Conservation (phyloP, 2,329 filamentous ascomycete species). For the Pseudogymnoascus sp. region DNA sequence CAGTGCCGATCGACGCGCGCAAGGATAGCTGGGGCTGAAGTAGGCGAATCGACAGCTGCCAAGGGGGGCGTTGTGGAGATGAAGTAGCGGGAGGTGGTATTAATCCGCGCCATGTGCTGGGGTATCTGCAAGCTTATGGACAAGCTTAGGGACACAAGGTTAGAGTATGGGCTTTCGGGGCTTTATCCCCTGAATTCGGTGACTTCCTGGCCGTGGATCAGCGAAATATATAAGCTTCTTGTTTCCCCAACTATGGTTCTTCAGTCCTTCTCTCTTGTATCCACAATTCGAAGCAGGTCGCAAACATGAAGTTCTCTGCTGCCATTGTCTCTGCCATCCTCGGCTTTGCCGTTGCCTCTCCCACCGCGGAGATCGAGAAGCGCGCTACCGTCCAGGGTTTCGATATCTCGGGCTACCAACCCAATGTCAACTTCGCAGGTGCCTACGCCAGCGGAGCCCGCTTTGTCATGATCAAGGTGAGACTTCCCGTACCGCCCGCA, state of each 20-base stretch:
- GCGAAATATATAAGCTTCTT: background rate
- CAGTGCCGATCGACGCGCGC: background rate
- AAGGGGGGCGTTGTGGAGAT: background rate
- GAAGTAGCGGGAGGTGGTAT: background rate
- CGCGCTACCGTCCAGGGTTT: constrained; percentile 32
- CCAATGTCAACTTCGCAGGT: constrained; percentile 30
- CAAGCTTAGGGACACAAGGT: no score
- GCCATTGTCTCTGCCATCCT: background rate
- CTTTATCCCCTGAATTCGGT: background rate
- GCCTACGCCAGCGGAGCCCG: constrained; percentile 34
- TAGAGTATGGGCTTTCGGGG: background rate
- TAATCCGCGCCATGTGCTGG: background rate
- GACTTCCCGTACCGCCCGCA: background rate
- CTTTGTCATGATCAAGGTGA: constrained; percentile 39
- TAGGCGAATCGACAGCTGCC: background rate
- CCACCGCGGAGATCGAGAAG: background rate
- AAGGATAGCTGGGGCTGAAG: background rate
- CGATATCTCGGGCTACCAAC: constrained; percentile 36
- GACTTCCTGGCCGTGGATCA: background rate
- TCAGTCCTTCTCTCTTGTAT: background rate
- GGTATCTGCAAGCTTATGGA: background rate
- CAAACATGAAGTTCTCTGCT: background rate
- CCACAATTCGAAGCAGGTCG: background rate
- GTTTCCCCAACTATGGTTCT: background rate
- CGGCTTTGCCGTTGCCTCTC: background rate